Evolutionary conservation across 2,329 filamentous ascomycete species (phyloP).

Genomic region (Aspergillus fischeri): DNA sequence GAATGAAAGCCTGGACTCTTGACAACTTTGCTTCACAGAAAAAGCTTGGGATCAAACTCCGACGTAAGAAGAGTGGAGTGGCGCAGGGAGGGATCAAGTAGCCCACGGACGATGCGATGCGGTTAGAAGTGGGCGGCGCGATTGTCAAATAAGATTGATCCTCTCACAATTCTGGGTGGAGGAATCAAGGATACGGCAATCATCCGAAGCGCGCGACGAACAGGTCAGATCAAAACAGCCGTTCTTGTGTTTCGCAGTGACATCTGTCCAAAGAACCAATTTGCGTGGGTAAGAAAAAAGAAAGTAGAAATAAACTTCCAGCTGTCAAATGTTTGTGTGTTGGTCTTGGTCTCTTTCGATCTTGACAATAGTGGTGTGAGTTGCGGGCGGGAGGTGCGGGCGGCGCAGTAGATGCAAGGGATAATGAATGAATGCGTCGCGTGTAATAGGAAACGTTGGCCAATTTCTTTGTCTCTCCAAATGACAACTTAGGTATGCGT

Average conservation of each 20-base stretch:
- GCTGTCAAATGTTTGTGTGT: conserved; percentile 10
- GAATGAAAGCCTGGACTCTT: conserved; percentile 7
- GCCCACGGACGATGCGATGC: conserved; percentile 15
- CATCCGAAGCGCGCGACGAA: conserved; percentile 21
- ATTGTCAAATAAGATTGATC: conserved; percentile 5
- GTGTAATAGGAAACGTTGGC: conserved; percentile 23
- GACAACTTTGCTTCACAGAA: neutral
- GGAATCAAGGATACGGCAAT: conserved; percentile 16
- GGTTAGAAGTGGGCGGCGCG: conserved; percentile 11
- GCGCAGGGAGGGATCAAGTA: conserved; percentile 14
- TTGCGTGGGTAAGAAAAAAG: conserved; percentile 1
- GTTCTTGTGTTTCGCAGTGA: conserved; percentile 16
- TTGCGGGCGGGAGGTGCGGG: conserved; percentile 19
- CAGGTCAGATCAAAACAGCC: conserved; percentile 25
- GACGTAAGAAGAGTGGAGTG: conserved; percentile 6
- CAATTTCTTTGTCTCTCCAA: conserved; percentile 1
- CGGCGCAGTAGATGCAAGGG: conserved; percentile 28
- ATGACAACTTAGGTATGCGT: neutral
- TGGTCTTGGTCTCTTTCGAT: conserved; percentile 5
- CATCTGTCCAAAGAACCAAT: conserved; percentile 13
- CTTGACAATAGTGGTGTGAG: conserved; percentile 17
- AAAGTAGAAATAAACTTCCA: conserved; percentile 9
- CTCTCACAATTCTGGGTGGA: conserved; percentile 5
- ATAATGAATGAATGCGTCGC: conserved; percentile 26
- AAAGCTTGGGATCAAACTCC: conserved; percentile 4